Conservation (phyloP, 106 monocot genomes). For the Dendrobium officinale region DNA sequence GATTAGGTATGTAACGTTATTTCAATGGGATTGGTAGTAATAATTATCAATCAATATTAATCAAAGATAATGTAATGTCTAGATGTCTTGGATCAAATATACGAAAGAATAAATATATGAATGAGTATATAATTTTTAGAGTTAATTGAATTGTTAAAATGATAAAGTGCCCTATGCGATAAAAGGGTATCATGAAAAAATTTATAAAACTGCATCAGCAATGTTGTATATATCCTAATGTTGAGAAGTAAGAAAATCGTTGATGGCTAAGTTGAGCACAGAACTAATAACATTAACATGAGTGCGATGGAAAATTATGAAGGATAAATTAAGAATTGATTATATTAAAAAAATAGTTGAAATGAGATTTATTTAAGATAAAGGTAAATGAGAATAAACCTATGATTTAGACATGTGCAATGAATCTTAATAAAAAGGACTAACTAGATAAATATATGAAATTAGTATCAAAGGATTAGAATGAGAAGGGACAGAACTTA, state of each 20-base stretch:
- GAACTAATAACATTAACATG: background rate
- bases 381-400: background rate
- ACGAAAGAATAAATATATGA: background rate
- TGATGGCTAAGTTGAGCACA: background rate
- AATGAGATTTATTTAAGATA: background rate
- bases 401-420: background rate
- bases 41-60: background rate
- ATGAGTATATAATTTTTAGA: background rate
- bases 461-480: background rate
- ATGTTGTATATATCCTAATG: background rate
- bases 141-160: background rate
- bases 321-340: too few species aligned
- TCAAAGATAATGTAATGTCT: background rate
- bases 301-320: too few species aligned
- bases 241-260: background rate
- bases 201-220: background rate
- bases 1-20: background rate
- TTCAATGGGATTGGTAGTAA: background rate
- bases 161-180: background rate
- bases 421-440: background rate
- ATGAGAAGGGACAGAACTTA: background rate
- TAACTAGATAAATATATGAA: background rate
- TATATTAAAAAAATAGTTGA: too few species aligned
- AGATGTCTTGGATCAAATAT: background rate
- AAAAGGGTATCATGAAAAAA: background rate